Base-by-base conservation (phyloP, 352 stramenopile genomes). In the Globisporangium radiosum region DNA sequence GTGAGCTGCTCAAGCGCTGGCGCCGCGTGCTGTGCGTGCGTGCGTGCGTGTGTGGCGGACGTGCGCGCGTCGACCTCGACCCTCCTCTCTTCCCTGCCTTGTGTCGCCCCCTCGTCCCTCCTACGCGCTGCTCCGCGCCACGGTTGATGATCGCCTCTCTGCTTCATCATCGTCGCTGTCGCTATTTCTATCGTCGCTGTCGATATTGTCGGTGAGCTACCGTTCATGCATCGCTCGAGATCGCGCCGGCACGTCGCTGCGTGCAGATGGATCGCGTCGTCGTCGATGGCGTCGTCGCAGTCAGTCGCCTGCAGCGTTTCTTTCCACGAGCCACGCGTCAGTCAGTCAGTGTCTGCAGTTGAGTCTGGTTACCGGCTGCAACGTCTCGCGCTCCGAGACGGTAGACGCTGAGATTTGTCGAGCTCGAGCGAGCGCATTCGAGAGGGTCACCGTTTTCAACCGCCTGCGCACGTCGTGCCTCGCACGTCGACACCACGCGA, bases 21-120 rank as follows among this genome's bases (percentile, higher is more conserved):
- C 51, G 51, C 7, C 40, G 40, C 40, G 40, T 57, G 57, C 45
- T 17, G 57, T 56, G 56, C 47, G 56, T 37, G 40, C 25, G 42
- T 56, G 50, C 33, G 48, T 19, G 57, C 54, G 48, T 36, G 17
- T 17, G 48, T 44, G 37, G 40, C 19, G 44, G 11, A 9, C 11
- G 25, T 61, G 14, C 56, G 47, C 54, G 40, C 15, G 11, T 52
- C 25, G 25, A 33, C 25, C 48, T 56, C 39, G 17, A 49, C 19
- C 45, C n/a, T 25, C 17, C 45, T 17, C 10, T 50, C 45, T 25
- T 7, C 15, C 17, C 45, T 7, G 15, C 45, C 43, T 47, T 15
- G 11, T 17, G 11, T 14, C 11, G 15, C 43, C 43, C 25, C 25
- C 25, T 33, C 25, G 25, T 3, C 25, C 25, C 25, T 33, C 25